phyloP scores from a whole-genome alignment of 331 rosid genomes.

The Spiraea crenata region DNA sequence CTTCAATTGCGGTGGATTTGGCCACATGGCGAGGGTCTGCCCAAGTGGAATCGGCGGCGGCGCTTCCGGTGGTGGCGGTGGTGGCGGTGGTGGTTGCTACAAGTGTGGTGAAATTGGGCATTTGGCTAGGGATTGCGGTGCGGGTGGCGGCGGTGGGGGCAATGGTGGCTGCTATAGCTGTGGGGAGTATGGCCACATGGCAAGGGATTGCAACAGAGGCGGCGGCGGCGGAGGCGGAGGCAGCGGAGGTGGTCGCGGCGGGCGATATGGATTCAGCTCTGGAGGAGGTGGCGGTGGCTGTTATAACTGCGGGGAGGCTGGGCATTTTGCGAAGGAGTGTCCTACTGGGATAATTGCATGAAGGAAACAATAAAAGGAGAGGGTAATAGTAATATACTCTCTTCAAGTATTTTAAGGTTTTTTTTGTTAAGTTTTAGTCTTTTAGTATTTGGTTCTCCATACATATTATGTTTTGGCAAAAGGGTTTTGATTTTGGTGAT shows the following conservation, averaged over 20 bases:
- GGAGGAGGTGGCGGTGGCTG: conserved; percentile 44
- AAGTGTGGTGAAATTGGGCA: conserved; percentile 37
- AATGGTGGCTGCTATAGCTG: conserved; percentile 39
- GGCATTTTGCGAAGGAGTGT: conserved; percentile 90
- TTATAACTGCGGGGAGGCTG: conserved; percentile 79
- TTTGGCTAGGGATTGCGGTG: conserved; percentile 32
- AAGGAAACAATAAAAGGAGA: conserved; percentile 32
- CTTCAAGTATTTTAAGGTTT: conserved; percentile 7
- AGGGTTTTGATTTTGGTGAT: conserved; percentile 31
- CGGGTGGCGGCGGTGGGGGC: conserved; percentile 12
- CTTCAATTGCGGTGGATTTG: conserved; percentile 41
- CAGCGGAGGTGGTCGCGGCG: conserved; percentile 32
- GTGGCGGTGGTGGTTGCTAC: conserved; percentile 19
- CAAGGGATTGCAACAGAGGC: conserved; percentile 42
- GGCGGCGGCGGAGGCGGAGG: conserved; percentile 20
- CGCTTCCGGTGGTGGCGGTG: conserved; percentile 23
- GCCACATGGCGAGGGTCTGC: conserved; percentile 49
- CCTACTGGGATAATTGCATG: conserved; percentile 31
- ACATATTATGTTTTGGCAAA: conserved; percentile 39
- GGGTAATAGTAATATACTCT: conserved; percentile 59
- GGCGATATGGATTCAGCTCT: conserved; percentile 27
- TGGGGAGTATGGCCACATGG: conserved; percentile 56
- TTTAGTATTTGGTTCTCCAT: conserved; percentile 26
- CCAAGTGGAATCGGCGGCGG: conserved; percentile 25
- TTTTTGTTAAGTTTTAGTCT: conserved; percentile 9